Conservation (phyloP, 2,329 filamentous ascomycete species). For the Trichoderma asperellum region DNA sequence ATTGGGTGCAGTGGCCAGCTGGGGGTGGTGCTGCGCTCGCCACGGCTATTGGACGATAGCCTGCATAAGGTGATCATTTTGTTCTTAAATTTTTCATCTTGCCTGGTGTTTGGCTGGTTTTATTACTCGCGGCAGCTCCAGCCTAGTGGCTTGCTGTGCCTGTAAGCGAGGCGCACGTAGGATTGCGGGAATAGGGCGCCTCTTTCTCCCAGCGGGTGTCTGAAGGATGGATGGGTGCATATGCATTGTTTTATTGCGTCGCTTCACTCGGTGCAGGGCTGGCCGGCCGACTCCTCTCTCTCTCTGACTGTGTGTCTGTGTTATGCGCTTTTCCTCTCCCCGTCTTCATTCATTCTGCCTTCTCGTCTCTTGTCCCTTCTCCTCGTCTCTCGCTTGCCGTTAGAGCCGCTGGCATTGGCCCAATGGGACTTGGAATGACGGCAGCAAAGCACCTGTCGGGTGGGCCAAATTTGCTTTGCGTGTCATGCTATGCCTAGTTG, state of each 20-base stretch:
- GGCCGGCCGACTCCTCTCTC: not conserved
- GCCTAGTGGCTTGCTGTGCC: not conserved
- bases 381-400: not conserved
- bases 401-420: conserved; percentile 6
- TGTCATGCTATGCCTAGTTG: conserved; percentile 6
- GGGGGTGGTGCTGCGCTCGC: not conserved
- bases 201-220: not conserved
- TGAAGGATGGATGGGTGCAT: not conserved
- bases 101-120: not conserved
- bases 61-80: not conserved
- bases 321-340: not conserved
- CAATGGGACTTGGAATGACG: conserved; percentile 18
- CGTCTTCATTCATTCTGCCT: too few species aligned
- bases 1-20: not conserved
- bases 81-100: not conserved
- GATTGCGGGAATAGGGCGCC: not conserved
- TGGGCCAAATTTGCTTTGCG: not conserved
- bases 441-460: not conserved
- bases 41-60: not conserved
- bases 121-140: not conserved
- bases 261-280: not conserved
- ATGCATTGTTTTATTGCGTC: not conserved
- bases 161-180: not conserved
- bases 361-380: too few species aligned
- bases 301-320: not conserved